Base-by-base conservation (phyloP, 2,329 filamentous ascomycete species). In the Cladosporium sp. region DNA sequence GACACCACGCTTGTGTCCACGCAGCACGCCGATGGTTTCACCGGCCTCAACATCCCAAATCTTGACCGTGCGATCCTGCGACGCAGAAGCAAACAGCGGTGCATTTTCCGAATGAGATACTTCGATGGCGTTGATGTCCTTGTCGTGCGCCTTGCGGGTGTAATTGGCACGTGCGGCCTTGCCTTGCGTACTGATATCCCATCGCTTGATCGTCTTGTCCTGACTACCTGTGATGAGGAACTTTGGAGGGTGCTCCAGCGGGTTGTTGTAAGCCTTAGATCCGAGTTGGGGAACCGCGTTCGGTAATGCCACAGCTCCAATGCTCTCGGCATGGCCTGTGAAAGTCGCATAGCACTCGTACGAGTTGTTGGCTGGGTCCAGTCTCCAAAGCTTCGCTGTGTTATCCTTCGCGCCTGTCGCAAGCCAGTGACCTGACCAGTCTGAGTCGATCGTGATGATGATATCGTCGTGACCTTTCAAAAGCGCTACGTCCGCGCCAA, bases 331-430 rank as follows among this genome's bases (percentile, higher is more conserved):
- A 65, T 98, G 93, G 9, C 95, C 93, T 0, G 88, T 89, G 59
- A 97, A 90, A 2, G 83, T 83, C 9, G 87, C 84, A 70, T 87
- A 85, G 68, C 88, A 95, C n/a, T 76, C 80, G 65, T 85, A 96
- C 0, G 86, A 87, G 53, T 83, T 79, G 55, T 83, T 86, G 16
- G 77, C 78, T 0, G 85, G 81, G 66, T 97, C 92, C 22, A 98
- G 75, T 49, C 86, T 80, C 93, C 93, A 98, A 34, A 98, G 73
- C 58, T 87, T 84, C 14, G 92, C 93, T 2, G 87, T 93, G 65
- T 97, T 98, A 68, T 98, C 93, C 72, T 98, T 98, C 18, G 93
- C 89, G 49, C 92, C 93, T 1, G 93, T 97, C 10, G 87, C 92
- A 37, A 98, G 81, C 93, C 93, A 98, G 68, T 93, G 85, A 0